Evolutionary conservation across 441 rosid species (phyloP), one percentile per base, ranked within the genome.

Genomic region (Adansonia gregorii): DNA sequence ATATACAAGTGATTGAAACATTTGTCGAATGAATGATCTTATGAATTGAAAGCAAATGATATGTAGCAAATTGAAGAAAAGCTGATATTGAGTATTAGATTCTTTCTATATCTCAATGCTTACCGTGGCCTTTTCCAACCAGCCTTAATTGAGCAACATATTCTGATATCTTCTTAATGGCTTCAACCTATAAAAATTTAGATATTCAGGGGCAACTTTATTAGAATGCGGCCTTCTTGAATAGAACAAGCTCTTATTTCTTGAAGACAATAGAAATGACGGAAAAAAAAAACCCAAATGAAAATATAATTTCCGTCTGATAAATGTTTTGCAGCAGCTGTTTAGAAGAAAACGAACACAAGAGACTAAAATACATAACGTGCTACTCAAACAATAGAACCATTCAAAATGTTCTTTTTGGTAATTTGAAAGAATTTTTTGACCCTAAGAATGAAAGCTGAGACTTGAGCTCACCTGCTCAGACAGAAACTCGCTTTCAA

Each of bases 71-170:
- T 3, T 43, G 76, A 64, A 43, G n/a, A 64, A 39, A 63, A 49
- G 35, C 15, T 59, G 1, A 22, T 59, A 3, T 6, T 35, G 14
- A 49, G 54, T 67, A 8, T 39, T 4, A 24, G 79, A 22, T 35
- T 35, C 39, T 35, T 49, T 39, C 83, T 27, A 14, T 8, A 19
- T 14, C 15, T 2, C 2, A 43, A 43, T 67, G 31, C 71, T 10
- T 88, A 89, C 93, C 93, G 8, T 91, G 93, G 83, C 92, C 93
- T n/a, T 89, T 91, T 10, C 92, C 92, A 49, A 89, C 91, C 85
- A 77, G 84, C 78, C 92, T 85, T 75, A 91, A 78, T 69, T 88
- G 93, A 77, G 91, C 27, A 52, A 89, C 91, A 75, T 81, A 89
- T 60, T 89, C 90, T 8, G 92, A 39, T 7, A 63, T 84, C 85